These are phyloP conservation scores for Cryptococcus jaspeensis DNA, from an alignment of 1,284 basidiomycete genomes.

Conservation along the genomic window DNA sequence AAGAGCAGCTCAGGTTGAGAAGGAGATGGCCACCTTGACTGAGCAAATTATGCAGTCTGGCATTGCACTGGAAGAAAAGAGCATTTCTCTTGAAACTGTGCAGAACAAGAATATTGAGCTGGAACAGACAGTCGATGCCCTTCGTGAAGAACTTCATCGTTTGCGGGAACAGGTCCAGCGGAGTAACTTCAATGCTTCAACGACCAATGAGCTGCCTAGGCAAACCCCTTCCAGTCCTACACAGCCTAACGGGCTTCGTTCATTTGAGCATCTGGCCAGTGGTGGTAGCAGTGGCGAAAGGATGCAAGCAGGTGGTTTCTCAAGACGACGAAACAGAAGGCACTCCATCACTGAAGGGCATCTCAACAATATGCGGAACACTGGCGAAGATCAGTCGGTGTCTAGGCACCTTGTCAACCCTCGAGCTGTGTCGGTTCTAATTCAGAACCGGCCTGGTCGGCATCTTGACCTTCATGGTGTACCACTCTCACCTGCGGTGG, in stretches of 20 bases:
- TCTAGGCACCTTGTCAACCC: conserved; percentile 65
- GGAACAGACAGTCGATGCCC: conserved; percentile 74
- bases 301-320: no score
- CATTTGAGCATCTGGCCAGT: conserved; percentile 41
- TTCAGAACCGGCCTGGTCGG: conserved; percentile 63
- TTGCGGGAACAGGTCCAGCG: conserved; percentile 94
- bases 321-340: conserved; percentile 37
- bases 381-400: neutral
- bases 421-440: conserved; percentile 86
- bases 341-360: conserved; percentile 35
- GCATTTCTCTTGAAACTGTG: conserved; percentile 58
- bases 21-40: conserved; percentile 73
- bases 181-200: conserved; percentile 80
- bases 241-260: conserved; percentile 34
- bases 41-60: conserved; percentile 62
- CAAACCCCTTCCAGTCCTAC: conserved; percentile 75
- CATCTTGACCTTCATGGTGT: conserved; percentile 68
- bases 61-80: conserved; percentile 74
- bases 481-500: conserved; percentile 62
- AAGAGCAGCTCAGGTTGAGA: conserved; percentile 54
- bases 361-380: neutral
- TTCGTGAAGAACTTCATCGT: conserved; percentile 87
- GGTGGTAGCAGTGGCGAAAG: conserved; percentile 20
- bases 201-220: conserved; percentile 53
- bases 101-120: conserved; percentile 69